Evolutionary conservation across 2,329 filamentous ascomycete genomes (phyloP).

Genomic region (Thelonectria blattea): DNA sequence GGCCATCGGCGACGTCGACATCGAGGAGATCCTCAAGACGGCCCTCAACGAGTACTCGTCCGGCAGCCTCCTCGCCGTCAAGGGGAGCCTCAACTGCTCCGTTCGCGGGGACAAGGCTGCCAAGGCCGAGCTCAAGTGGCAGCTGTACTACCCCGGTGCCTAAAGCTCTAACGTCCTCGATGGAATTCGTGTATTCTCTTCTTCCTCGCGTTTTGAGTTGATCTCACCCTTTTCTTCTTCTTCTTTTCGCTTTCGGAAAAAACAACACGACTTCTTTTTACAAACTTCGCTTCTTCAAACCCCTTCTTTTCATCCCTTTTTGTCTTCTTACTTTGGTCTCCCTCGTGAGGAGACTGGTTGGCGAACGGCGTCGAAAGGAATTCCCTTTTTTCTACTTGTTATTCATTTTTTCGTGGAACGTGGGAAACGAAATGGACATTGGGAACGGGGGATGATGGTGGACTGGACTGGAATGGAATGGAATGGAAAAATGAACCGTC

Average conservation of each 20-base stretch:
- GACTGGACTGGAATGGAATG: not conserved
- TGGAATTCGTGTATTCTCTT: not conserved
- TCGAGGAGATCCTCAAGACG: constrained; percentile 29
- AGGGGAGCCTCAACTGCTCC: constrained; percentile 10
- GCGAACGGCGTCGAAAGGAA: not conserved
- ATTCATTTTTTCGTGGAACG: not conserved
- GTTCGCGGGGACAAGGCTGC: not conserved
- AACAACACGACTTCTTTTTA: not conserved
- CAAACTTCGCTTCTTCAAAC: not conserved
- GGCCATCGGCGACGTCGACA: constrained; percentile 36
- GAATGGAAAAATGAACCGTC: not conserved
- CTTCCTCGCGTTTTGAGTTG: not conserved
- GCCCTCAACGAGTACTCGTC: constrained; percentile 14
- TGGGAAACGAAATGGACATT: not conserved
- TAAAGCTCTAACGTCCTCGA: not conserved
- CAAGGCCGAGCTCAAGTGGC: constrained; percentile 12
- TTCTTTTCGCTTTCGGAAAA: not conserved
- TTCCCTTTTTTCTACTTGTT: not conserved
- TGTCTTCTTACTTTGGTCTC: not conserved
- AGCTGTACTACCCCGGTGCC: constrained; percentile 21
- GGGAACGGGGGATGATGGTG: not conserved
- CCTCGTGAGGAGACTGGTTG: not conserved
- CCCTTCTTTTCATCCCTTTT: not conserved
- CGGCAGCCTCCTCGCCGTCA: constrained; percentile 4
- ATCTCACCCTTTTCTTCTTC: not conserved